Evolutionary conservation across 306 rosid species (phyloP).

Genomic region (Ammopiptanthus mongolicus): DNA sequence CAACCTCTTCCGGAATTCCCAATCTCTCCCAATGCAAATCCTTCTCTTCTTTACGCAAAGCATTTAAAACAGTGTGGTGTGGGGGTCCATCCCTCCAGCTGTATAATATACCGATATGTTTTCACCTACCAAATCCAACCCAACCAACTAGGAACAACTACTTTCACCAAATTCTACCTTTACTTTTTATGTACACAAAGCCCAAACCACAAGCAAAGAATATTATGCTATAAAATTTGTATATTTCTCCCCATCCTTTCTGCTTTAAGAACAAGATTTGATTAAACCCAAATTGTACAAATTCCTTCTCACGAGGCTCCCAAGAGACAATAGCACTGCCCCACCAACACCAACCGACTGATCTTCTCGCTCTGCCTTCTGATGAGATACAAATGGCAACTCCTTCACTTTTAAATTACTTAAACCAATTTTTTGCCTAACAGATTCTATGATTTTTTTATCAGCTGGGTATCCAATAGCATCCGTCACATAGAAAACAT

Average conservation of each 20-base stretch:
- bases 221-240: conserved; percentile 35
- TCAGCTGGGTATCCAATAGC: conserved; percentile 64
- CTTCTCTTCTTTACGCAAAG: conserved; percentile 31
- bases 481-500: conserved; percentile 77
- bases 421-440: conserved; percentile 68
- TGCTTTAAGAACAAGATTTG: conserved; percentile 67
- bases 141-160: conserved; percentile 44
- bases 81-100: conserved; percentile 13
- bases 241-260: conserved; percentile 1
- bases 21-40: conserved; percentile 7
- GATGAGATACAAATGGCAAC: conserved; percentile 43
- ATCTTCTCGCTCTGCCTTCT: conserved; percentile 56
- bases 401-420: conserved; percentile 66
- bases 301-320: conserved; percentile 91
- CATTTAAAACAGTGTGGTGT: conserved; percentile 30
- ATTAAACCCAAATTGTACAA: conserved; percentile 88
- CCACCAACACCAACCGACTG: conserved; percentile 77
- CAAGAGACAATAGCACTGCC: conserved; percentile 77
- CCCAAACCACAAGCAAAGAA: conserved; percentile 74
- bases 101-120: conserved; percentile 10
- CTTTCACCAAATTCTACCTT: conserved; percentile 43
- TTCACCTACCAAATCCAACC: conserved; percentile 61
- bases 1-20: conserved; percentile 13
- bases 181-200: conserved; percentile 61
- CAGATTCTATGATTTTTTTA: conserved; percentile 54